Evolutionary conservation across 2,329 filamentous ascomycete genomes (phyloP).

Genomic region (Taxawa tesnikishii): DNA sequence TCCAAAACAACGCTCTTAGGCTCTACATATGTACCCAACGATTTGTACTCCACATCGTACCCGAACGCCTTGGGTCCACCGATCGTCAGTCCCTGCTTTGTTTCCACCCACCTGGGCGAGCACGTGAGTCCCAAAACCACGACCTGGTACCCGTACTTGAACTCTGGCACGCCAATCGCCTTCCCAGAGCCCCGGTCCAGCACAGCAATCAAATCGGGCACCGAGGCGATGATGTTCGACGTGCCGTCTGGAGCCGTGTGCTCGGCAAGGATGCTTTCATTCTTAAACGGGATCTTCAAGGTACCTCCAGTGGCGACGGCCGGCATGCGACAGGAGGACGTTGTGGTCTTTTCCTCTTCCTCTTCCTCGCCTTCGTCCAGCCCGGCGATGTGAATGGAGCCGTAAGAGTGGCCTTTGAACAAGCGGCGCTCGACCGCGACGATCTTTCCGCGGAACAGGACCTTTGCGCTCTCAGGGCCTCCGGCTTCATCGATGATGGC

Average conservation of each 20-base stretch:
- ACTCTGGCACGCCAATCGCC: conserved; percentile 42
- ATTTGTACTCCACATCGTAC: conserved; percentile 36
- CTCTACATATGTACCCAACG: conserved; percentile 39
- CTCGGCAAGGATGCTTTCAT: conserved; percentile 56
- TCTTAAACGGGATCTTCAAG: conserved; percentile 59
- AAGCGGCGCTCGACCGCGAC: conserved; percentile 45
- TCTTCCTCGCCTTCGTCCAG: conserved; percentile 19
- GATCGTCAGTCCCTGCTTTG: conserved; percentile 34
- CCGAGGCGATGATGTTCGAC: conserved; percentile 32
- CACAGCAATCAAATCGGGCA: conserved; percentile 38
- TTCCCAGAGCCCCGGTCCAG: conserved; percentile 37
- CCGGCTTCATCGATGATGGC: conserved; percentile 47
- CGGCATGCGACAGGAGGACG: conserved; percentile 10
- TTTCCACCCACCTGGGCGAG: conserved; percentile 41
- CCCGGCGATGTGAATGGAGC: conserved; percentile 40
- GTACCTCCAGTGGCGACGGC: conserved; percentile 29
- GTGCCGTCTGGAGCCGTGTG: conserved; percentile 21
- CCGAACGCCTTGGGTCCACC: conserved; percentile 39
- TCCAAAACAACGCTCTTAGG: conserved; percentile 43
- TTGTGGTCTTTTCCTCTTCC: conserved; percentile 13
- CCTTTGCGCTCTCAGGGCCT: conserved; percentile 38
- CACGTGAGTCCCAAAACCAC: conserved; percentile 42
- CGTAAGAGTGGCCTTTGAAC: conserved; percentile 46
- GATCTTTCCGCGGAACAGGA: conserved; percentile 55
- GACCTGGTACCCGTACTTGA: conserved; percentile 40